Base-by-base conservation (phyloP, 2,329 filamentous ascomycete genomes). In the Fusarium hostae region DNA sequence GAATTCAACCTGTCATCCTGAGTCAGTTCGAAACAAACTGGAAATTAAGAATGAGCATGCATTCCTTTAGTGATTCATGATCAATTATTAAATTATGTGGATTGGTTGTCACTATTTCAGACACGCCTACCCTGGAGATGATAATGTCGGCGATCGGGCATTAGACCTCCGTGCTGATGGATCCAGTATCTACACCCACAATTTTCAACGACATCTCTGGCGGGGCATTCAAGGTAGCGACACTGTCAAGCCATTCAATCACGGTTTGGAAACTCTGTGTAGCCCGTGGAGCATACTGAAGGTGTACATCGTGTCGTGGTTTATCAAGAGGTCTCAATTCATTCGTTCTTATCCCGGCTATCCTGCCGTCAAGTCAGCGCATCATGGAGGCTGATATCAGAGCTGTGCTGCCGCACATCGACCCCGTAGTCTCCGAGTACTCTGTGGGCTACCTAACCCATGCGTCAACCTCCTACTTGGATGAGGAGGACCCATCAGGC, bases 401-500 rank as follows among this genome's bases (percentile, higher is more conserved):
- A 84, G 86, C 91, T 68, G 89, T 94, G 75, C 89, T 97, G 75
- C 94, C 94, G 69, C 92, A 92, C 79, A 93, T 98, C 75, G 95
- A 98, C 83, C 93, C 92, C 65, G 88, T 97, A 70, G 86, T 98
- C 74, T 95, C 94, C 52, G 93, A 97, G 83, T 98, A 97, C 83
- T 96, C 94, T 45, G 93, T 94, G 73, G 96, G 96, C 63, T 99
- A 98, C 80, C 87, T 99, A 76, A 94, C 91, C 78, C 95, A 99
- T 86, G 96, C 96, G 52, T 96, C 95, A 51, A 95, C 91, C 73
- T 87, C 92, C 56, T 97, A 93, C 86, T 89, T 91, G 56, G 94
- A 97, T 71, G 86, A 88, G 16, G 86, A 89, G 57, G 94, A 97
- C 71, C 79, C 88, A 41, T 86, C 88, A 71, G 90, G 85, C n/a